phyloP scores from a whole-genome alignment of 345 rosid genomes.

The Fremontodendron californicum region DNA sequence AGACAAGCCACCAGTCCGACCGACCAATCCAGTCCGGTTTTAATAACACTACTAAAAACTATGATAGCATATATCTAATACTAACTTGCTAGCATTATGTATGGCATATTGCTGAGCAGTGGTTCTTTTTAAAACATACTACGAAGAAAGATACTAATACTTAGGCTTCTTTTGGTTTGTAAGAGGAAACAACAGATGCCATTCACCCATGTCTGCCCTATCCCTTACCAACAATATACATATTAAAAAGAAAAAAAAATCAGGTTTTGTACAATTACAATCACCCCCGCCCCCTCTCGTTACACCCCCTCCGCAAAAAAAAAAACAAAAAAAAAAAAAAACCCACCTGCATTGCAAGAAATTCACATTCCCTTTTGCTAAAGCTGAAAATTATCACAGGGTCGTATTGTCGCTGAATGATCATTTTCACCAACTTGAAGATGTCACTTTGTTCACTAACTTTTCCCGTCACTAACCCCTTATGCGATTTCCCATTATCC shows the following conservation, averaged over 20 bases:
- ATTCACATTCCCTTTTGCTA: slow-evolving; percentile 96
- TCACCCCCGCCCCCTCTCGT: not conserved
- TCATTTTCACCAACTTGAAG: slow-evolving; percentile 97
- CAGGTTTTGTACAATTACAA: not conserved
- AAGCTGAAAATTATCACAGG: slow-evolving; percentile 96
- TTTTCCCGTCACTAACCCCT: slow-evolving; percentile 59
- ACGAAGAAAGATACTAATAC: not conserved
- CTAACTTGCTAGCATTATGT: not conserved
- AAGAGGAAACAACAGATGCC: not conserved
- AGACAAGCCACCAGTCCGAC: no score
- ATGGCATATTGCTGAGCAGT: not conserved
- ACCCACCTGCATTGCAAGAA: slow-evolving; percentile 95
- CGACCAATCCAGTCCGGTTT: no score
- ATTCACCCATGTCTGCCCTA: not conserved
- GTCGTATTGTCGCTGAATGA: slow-evolving; percentile 89
- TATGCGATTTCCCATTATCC: slow-evolving; percentile 69
- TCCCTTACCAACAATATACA: not conserved
- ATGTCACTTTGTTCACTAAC: slow-evolving; percentile 97
- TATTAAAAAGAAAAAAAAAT: not conserved
- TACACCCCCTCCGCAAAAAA: no score
- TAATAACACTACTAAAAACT: no score
- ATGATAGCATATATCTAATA: not conserved
- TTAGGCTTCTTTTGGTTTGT: not conserved
- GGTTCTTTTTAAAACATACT: not conserved
- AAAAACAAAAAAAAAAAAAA: not conserved